Percentiles rank a stretch among this genome's conserved stretches.
phyloP scores from a whole-genome alignment of 805 yeast genomes.

The Saccharomyces paradoxus region DNA sequence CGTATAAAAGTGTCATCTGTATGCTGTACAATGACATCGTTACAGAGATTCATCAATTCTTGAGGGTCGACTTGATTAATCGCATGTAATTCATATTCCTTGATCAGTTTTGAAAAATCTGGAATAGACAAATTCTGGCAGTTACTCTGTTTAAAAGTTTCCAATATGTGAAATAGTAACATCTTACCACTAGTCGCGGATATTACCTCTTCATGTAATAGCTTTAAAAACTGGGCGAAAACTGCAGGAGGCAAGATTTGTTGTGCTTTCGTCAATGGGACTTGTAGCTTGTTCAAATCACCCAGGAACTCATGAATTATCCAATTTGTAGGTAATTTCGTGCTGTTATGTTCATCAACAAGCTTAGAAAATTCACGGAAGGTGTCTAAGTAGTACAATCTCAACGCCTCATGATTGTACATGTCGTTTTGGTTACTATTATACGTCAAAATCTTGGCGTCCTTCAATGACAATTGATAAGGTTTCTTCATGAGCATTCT shows the following conservation, averaged over 20 bases:
- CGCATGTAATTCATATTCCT: conserved; percentile 42
- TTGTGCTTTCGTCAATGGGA: conserved; percentile 26
- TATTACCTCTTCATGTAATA: conserved; percentile 41
- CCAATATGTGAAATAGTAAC: conserved; percentile 53
- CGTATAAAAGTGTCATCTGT: conserved; percentile 46
- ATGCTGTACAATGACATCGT: conserved; percentile 34
- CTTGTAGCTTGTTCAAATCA: conserved; percentile 44
- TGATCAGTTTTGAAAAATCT: conserved; percentile 39
- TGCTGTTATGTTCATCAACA: conserved; percentile 21
- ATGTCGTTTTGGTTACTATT: conserved; percentile 30
- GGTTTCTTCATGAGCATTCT: conserved; percentile 39
- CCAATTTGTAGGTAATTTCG: conserved; percentile 62
- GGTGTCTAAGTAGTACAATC: conserved; percentile 42
- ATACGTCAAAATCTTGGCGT: conserved; percentile 61
- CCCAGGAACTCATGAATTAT: conserved; percentile 76
- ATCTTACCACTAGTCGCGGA: conserved; percentile 62
- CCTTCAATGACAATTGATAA: conserved; percentile 54
- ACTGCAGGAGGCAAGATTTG: conserved; percentile 33
- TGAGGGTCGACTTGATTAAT: conserved; percentile 28
- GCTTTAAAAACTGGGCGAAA: conserved; percentile 47
- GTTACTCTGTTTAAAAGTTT: conserved; percentile 35
- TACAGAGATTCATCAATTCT: conserved; percentile 37
- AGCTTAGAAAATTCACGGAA: conserved; percentile 29
- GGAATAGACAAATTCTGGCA: conserved; percentile 3
- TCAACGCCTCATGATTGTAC: conserved; percentile 31